Evolutionary conservation across 371 early-diverging fungal genomes (phyloP).

Genomic region (Coemansia sp.): DNA sequence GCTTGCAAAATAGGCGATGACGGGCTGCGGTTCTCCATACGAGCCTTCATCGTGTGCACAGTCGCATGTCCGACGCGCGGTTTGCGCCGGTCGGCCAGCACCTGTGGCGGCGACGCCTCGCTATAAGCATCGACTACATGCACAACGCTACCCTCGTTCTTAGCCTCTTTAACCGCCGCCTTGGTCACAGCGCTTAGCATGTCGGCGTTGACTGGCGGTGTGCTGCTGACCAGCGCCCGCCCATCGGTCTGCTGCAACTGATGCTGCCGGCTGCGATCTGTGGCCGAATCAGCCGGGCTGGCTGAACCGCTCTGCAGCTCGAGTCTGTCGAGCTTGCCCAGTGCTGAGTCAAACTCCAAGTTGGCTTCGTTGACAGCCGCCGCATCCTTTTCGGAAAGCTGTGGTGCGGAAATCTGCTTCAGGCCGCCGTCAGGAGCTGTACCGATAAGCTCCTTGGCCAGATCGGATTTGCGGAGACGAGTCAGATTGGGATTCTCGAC

Average conservation of each 20-base stretch:
- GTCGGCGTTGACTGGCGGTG: slow-evolving; percentile 34
- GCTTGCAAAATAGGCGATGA: slow-evolving; percentile 17
- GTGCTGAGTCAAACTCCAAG: slow-evolving; percentile 51
- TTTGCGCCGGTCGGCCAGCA: slow-evolving; percentile 51
- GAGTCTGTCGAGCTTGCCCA: slow-evolving; percentile 41
- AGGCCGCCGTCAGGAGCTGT: slow-evolving; percentile 8
- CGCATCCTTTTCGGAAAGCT: slow-evolving; percentile 6
- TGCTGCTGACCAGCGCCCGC: neutral
- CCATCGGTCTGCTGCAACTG: neutral
- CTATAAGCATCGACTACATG: slow-evolving; percentile 35
- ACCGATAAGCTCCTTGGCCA: slow-evolving; percentile 17
- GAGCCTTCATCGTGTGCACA: slow-evolving; percentile 50
- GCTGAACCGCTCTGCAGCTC: slow-evolving; percentile 19
- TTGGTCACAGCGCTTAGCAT: slow-evolving; percentile 38
- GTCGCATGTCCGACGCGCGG: slow-evolving; percentile 49
- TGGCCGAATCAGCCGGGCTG: neutral
- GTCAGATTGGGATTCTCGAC: slow-evolving; percentile 38
- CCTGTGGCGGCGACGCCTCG: slow-evolving; percentile 43
- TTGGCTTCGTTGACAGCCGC: slow-evolving; percentile 36
- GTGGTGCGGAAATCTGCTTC: slow-evolving; percentile 6
- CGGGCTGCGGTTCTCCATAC: slow-evolving; percentile 51
- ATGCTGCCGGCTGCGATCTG: neutral
- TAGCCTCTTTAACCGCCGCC: slow-evolving; percentile 49
- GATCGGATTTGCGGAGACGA: slow-evolving; percentile 30
- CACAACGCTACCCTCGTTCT: slow-evolving; percentile 45